Conservation (phyloP, 2,329 filamentous ascomycete species). For the Diaporthe citrichinensis region DNA sequence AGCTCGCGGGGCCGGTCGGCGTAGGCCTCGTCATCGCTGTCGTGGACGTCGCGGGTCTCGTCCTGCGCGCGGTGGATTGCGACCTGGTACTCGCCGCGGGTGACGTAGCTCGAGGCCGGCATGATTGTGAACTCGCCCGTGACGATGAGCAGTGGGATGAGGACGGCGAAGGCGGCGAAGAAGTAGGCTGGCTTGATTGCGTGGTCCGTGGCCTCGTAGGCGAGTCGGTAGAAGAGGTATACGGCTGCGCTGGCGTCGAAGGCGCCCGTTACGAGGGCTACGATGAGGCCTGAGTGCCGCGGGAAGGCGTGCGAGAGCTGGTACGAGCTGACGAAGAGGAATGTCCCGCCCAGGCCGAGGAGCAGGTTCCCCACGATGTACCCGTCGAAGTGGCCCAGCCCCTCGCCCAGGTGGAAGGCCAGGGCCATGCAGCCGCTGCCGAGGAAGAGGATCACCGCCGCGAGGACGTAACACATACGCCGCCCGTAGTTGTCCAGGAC, state of each 20-base stretch:
- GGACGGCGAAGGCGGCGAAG: slow-evolving; percentile 54
- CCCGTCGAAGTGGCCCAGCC: slow-evolving; percentile 64
- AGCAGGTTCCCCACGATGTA: slow-evolving; percentile 72
- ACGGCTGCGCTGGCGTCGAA: slow-evolving; percentile 76
- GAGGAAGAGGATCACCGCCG: slow-evolving; percentile 71
- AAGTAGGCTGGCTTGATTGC: slow-evolving; percentile 55
- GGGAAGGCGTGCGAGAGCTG: slow-evolving; percentile 77
- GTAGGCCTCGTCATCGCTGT: slow-evolving; percentile 67
- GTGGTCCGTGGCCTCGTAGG: slow-evolving; percentile 62
- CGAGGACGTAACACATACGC: slow-evolving; percentile 72
- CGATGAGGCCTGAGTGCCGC: slow-evolving; percentile 69
- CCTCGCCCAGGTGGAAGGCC: slow-evolving; percentile 36
- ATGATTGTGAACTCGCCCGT: slow-evolving; percentile 56
- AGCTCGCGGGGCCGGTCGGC: slow-evolving; percentile 57
- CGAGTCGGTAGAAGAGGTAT: slow-evolving; percentile 70
- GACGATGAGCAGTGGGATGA: slow-evolving; percentile 55
- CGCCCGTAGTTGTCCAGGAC: slow-evolving; percentile 78
- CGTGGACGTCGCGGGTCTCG: slow-evolving; percentile 59
- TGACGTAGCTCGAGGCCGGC: slow-evolving; percentile 57
- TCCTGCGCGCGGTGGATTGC: slow-evolving; percentile 57
- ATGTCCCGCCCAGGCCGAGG: slow-evolving; percentile 73
- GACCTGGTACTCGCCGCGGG: slow-evolving; percentile 54
- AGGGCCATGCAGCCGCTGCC: slow-evolving; percentile 64
- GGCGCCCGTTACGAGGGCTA: slow-evolving; percentile 73
- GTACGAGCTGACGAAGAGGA: slow-evolving; percentile 75